Conservation (phyloP, 495 filamentous ascomycete genomes). For the Aspergillus avenaceus region DNA sequence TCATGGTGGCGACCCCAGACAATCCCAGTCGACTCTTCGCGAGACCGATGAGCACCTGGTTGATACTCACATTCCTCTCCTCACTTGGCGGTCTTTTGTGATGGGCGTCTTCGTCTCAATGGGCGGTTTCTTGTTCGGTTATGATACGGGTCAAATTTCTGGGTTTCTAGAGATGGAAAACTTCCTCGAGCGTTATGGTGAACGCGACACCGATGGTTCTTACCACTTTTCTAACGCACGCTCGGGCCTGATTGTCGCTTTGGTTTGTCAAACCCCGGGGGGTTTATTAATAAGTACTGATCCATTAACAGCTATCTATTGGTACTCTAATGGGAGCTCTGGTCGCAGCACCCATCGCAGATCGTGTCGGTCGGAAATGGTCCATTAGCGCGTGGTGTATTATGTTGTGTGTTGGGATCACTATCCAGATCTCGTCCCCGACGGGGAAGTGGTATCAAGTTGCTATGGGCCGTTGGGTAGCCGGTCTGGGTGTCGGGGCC, state of each 20-base stretch:
- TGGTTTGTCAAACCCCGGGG: conserved; percentile 29
- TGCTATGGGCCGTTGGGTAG: conserved; percentile 50
- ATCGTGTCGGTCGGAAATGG: conserved; percentile 49
- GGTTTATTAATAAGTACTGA: not conserved
- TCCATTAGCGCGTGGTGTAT: conserved; percentile 50
- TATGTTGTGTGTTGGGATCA: conserved; percentile 58
- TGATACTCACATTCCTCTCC: conserved; percentile 31
- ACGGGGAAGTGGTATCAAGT: conserved; percentile 47
- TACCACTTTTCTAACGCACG: conserved; percentile 48
- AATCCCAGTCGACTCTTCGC: not conserved
- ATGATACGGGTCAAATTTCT: conserved; percentile 49
- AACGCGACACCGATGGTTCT: conserved; percentile 20
- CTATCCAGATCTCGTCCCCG: conserved; percentile 59
- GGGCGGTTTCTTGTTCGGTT: conserved; percentile 60
- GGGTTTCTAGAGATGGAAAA: conserved; percentile 60
- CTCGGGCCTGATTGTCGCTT: conserved; percentile 48
- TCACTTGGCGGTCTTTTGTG: conserved; percentile 42
- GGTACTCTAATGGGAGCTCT: conserved; percentile 67
- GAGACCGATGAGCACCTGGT: conserved; percentile 5
- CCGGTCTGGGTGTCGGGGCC: conserved; percentile 63
- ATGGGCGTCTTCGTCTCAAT: conserved; percentile 56
- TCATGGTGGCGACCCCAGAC: not conserved
- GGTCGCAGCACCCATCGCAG: conserved; percentile 49
- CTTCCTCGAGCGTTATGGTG: conserved; percentile 42
- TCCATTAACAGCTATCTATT: conserved; percentile 43